A percentile compares a stretch with the other conserved stretches of the same genome.
Conservation (phyloP, 441 rosid genomes). For the Aquilaria agallochum region DNA sequence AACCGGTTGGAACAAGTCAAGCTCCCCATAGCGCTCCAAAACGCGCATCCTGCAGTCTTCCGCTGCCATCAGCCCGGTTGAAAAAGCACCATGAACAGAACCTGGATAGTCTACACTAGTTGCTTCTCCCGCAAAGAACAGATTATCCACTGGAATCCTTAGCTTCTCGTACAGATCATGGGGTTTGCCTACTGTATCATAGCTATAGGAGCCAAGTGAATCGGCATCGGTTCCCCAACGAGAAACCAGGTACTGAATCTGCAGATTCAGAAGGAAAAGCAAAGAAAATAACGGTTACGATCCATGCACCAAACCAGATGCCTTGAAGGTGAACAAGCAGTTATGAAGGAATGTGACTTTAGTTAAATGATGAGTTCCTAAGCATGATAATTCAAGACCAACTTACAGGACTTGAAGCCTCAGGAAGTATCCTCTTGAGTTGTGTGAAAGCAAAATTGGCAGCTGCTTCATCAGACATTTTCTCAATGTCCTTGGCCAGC, state of each 20-base stretch:
- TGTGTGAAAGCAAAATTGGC: constrained; percentile 78
- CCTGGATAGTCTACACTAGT: constrained; percentile 79
- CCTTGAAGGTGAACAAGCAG: too few species aligned
- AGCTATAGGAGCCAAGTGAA: constrained; percentile 96
- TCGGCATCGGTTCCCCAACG: constrained; percentile 86
- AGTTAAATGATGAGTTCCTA: too few species aligned
- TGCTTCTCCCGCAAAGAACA: constrained; percentile 99
- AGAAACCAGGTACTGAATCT: constrained; percentile 85
- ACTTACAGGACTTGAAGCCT: constrained; percentile 78
- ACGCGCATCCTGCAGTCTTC: constrained; percentile 96
- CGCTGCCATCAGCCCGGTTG: constrained; percentile 84
- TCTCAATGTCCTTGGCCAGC: constrained; percentile 93
- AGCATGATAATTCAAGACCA: background rate
- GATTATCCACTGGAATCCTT: constrained; percentile 83
- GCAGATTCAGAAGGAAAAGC: constrained; percentile 18
- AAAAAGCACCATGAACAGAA: constrained; percentile 90
- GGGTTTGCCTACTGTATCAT: constrained; percentile 77
- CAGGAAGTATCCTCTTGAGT: constrained; percentile 89
- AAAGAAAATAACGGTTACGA: too few species aligned
- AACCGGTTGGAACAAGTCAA: constrained; percentile 74
- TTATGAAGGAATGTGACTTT: too few species aligned
- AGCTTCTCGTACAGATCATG: constrained; percentile 86
- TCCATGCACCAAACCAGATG: too few species aligned
- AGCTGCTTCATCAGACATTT: constrained; percentile 91
- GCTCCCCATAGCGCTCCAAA: constrained; percentile 74